A percentile compares a stretch with the other conserved stretches of the same genome.
phyloP scores from a whole-genome alignment of 2,329 filamentous ascomycete species.

The Bipolaris cookei region DNA sequence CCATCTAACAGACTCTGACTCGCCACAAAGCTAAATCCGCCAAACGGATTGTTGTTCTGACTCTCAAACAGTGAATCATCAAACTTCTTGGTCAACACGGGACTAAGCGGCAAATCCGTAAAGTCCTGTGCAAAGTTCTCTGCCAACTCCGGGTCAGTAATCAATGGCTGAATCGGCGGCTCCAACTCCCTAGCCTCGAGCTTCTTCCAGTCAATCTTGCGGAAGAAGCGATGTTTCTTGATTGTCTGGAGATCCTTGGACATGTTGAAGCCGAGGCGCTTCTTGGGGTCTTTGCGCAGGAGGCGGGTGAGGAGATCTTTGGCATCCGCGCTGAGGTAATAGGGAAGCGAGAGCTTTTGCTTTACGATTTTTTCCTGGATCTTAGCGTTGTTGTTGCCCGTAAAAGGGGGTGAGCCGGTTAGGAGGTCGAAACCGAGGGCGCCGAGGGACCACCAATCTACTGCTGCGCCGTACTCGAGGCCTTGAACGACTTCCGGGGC shows the following conservation, averaged over 20 bases:
- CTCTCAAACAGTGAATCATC: constrained; percentile 35
- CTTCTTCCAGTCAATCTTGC: constrained; percentile 92
- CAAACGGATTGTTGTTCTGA: constrained; percentile 58
- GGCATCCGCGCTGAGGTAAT: constrained; percentile 87
- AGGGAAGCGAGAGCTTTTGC: constrained; percentile 86
- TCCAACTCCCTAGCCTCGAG: constrained; percentile 81
- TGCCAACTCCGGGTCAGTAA: constrained; percentile 92
- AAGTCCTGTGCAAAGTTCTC: constrained; percentile 98
- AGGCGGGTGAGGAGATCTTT: constrained; percentile 92
- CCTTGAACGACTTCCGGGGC: constrained; percentile 92
- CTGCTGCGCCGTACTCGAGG: constrained; percentile 87
- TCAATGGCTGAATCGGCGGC: constrained; percentile 88
- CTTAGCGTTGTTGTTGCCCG: constrained; percentile 88
- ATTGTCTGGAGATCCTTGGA: constrained; percentile 84
- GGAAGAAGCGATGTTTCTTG: constrained; percentile 95
- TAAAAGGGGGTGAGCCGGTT: constrained; percentile 90
- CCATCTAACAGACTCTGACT: constrained; percentile 57
- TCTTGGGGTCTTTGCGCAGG: constrained; percentile 87
- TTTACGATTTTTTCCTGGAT: constrained; percentile 96
- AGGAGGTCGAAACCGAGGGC: constrained; percentile 91
- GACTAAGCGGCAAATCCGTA: constrained; percentile 82
- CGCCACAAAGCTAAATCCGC: constrained; percentile 62
- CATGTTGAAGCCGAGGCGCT: constrained; percentile 87
- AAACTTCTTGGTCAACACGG: constrained; percentile 56
- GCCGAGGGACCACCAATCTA: constrained; percentile 99